Evolutionary conservation across 805 yeast genomes (phyloP).

Genomic region (Teunomyces stri): DNA sequence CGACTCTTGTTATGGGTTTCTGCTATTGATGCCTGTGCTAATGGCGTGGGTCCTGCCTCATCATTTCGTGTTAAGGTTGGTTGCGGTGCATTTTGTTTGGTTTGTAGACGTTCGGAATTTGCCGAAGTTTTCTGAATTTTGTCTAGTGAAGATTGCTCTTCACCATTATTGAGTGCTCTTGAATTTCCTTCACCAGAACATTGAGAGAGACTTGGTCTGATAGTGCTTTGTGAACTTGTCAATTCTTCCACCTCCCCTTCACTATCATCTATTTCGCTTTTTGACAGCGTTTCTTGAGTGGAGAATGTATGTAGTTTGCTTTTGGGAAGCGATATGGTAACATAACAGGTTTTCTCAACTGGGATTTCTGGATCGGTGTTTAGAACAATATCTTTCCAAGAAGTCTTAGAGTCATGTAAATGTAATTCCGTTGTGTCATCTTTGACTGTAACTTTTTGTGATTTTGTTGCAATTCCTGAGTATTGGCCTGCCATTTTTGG

Average conservation of each 20-base stretch:
- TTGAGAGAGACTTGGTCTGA: background rate
- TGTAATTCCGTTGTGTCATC: background rate
- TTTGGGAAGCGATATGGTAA: background rate
- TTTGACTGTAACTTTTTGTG: background rate
- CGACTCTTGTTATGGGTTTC: too few relatives aligned
- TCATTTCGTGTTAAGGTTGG: too few relatives aligned
- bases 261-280: conserved; percentile 11
- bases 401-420: background rate
- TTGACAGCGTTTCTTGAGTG: background rate
- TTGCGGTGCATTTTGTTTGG: too few relatives aligned
- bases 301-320: background rate
- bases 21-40: too few relatives aligned
- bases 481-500: background rate
- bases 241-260: conserved; percentile 11
- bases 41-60: background rate
- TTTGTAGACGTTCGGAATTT: too few relatives aligned
- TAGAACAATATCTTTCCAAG: background rate
- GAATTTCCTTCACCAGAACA: background rate
- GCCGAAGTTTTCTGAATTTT: background rate
- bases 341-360: background rate
- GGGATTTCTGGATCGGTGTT: background rate
- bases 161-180: background rate
- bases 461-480: background rate
- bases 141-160: background rate
- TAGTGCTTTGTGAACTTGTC: conserved; percentile 8